Percentiles rank a stretch among this genome's conserved stretches.
Conservation (phyloP, 306 rosid species). For the Senna siamea region DNA sequence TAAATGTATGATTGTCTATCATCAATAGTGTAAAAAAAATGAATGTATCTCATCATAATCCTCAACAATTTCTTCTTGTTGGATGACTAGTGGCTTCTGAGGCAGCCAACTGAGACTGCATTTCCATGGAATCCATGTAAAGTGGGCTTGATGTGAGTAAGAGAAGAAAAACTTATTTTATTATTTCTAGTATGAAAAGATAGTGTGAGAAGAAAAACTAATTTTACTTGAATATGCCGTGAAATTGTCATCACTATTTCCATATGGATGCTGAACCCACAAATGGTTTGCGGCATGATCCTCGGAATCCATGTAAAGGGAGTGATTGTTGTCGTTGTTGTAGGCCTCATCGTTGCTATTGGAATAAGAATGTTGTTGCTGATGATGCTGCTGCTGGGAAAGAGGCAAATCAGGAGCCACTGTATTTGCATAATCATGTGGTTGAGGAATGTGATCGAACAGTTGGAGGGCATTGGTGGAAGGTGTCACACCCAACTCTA, state of each 20-base stretch:
- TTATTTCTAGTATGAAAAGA: too few species aligned
- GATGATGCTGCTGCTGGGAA: slow-evolving; percentile 43
- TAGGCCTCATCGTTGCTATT: slow-evolving; percentile 21
- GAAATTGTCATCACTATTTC: slow-evolving; percentile 20
- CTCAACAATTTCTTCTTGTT: slow-evolving; percentile 40
- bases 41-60: slow-evolving; percentile 58
- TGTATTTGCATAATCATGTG: slow-evolving; percentile 22
- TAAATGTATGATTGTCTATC: slow-evolving; percentile 59
- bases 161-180: too few species aligned
- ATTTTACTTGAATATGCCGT: too few species aligned
- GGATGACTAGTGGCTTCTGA: slow-evolving; percentile 28
- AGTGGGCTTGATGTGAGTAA: too few species aligned
- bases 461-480: slow-evolving; percentile 31
- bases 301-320: slow-evolving; percentile 39
- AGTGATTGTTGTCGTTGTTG: slow-evolving; percentile 23
- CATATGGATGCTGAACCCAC: slow-evolving; percentile 41
- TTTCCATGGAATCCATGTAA: slow-evolving; percentile 14
- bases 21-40: slow-evolving; percentile 54
- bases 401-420: slow-evolving; percentile 34
- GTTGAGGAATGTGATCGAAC: slow-evolving; percentile 31
- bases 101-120: slow-evolving; percentile 34
- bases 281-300: slow-evolving; percentile 24
- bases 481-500: slow-evolving; percentile 52
- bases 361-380: slow-evolving; percentile 31
- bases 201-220: too few species aligned